Evolutionary conservation across 2,329 filamentous ascomycete genomes (phyloP), one percentile per base, ranked within the genome.

Genomic region (Cryphonectria radicalis): DNA sequence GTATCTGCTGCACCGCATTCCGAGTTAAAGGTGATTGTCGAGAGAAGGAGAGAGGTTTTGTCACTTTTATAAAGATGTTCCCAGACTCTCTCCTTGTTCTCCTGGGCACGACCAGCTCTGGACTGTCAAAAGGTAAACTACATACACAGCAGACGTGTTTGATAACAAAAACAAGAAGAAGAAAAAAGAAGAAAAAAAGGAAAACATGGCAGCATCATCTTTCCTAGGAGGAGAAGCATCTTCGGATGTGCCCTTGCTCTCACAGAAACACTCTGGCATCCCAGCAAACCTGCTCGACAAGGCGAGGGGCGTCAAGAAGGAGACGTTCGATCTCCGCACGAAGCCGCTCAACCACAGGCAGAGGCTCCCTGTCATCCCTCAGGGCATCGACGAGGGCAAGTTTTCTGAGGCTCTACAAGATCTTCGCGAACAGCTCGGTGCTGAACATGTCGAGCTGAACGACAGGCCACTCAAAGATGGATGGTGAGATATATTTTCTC

Each of bases 401-500:
- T 76, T 77, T 32, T 62, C 74, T 22, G 65, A 72, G 42, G 78
- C 70, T 76, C 71, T 83, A 14, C 75, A 75, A n/a, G 82, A 83
- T 25, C 75, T 84, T 50, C 75, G 77, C 19, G 71, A 76, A 53
- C 74, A 79, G 55, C 72, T 84, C 3, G 82, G 81, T 8, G 28
- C 69, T 7, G 80, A 80, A n/a, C 76, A 83, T 74, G 80, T 84
- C 11, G 80, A 82, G 69, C 70, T 82, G 6, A 82, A 83, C 65
- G 82, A 83, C 68, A 81, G 82, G 72, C 80, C 81, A 4, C 75
- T 84, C 32, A 74, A 69, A 11, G 81, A 83, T 76, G 81, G 81
- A 66, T 83, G 82, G 81, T 82, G 74, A 76, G 78, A 76, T 50
- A 5, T 7, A 35, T 14, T 22, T 22, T 19, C 4, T 32, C 3